These are phyloP conservation scores for Purshia tridentata DNA, from an alignment of 306 rosid species.

Conservation along the genomic window DNA sequence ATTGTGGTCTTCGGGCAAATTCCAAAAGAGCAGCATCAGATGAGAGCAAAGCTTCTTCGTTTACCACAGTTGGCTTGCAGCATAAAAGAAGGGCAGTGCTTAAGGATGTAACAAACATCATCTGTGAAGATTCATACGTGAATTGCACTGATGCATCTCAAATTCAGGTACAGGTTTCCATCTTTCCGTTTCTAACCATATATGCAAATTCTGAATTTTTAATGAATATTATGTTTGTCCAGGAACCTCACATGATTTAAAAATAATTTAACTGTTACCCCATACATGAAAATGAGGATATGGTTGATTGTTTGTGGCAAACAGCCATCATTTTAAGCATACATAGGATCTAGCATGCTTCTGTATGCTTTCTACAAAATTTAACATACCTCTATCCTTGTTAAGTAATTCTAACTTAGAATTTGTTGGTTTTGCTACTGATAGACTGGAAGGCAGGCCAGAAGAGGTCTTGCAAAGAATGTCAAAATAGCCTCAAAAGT, in stretches of 20 bases:
- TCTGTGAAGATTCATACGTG: constrained; percentile 14
- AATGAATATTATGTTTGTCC: background rate
- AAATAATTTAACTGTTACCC: background rate
- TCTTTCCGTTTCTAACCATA: background rate
- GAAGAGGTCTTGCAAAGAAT: constrained; percentile 38
- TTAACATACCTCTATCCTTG: constrained; percentile 1
- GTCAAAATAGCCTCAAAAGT: constrained; percentile 33
- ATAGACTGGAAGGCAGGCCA: constrained; percentile 39
- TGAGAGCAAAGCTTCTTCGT: constrained; percentile 36
- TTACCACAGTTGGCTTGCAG: constrained; percentile 40
- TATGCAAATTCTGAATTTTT: constrained; percentile 1
- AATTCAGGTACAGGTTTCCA: constrained; percentile 44
- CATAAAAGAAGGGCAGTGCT: constrained; percentile 73
- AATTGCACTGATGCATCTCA: constrained; percentile 30
- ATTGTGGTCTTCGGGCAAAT: constrained; percentile 29
- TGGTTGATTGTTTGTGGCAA: background rate
- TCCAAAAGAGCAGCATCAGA: constrained; percentile 56
- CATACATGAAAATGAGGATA: background rate
- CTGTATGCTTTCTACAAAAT: background rate
- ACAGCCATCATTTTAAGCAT: background rate
- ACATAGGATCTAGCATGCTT: background rate
- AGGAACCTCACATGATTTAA: constrained; percentile 1
- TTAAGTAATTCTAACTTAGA: constrained; percentile 3
- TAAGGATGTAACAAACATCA: constrained; percentile 57
- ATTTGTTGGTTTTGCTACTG: constrained; percentile 32